phyloP scores from a whole-genome alignment of 805 yeast species.

The Nakazawaea holstii region DNA sequence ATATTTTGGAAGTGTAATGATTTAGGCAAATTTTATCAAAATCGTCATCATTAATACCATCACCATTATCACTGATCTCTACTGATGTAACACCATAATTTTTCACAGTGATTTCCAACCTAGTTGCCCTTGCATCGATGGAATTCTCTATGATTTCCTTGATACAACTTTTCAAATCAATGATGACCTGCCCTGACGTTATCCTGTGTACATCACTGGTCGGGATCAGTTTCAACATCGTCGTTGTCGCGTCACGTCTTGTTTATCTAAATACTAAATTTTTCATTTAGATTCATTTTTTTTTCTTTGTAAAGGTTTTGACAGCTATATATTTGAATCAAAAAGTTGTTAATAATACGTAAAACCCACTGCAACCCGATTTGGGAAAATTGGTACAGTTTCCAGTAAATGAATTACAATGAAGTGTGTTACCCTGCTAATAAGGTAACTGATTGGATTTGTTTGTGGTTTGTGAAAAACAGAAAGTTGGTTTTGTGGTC shows the following conservation, averaged over 20 bases:
- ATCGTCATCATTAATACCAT: conserved; percentile 52
- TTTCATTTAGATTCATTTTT: not conserved
- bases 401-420: no score
- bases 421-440: no score
- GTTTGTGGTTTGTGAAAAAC: no score
- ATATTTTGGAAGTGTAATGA: conserved; percentile 64
- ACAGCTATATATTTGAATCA: no score
- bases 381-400: no score
- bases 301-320: no score
- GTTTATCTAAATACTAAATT: no score
- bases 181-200: conserved; percentile 91
- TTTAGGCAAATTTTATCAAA: conserved; percentile 50
- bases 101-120: conserved; percentile 60
- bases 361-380: no score
- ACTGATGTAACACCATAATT: conserved; percentile 71
- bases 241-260: not conserved
- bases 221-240: conserved; percentile 32
- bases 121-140: conserved; percentile 69
- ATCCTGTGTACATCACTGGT: conserved; percentile 60
- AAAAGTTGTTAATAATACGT: no score
- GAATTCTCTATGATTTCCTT: conserved; percentile 88
- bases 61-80: conserved; percentile 65
- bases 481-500: no score
- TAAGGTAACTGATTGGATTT: no score
- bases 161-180: conserved; percentile 68